Evolutionary conservation across 768 basidiomycete species (phyloP), one percentile per base, ranked within the genome.

Genomic region (Podaxis mareebaensis): DNA sequence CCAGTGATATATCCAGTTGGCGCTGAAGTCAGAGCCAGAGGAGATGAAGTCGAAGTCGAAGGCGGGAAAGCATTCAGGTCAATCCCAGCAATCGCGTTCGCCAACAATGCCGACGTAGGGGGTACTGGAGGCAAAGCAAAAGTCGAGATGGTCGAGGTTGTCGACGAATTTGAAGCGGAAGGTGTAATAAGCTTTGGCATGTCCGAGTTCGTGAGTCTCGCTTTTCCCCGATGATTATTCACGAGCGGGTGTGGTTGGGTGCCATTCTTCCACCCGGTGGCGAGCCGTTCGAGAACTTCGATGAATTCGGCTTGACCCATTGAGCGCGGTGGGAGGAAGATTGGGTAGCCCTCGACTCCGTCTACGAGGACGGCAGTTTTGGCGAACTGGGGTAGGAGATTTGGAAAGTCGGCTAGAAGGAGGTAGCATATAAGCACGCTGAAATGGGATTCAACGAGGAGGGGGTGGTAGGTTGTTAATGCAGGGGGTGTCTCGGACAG

Each of bases 251-350:
- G 86, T 0, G 87, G 82, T 64, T 85, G 82, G 12, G 83, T 73
- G 6, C 91, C 92, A 22, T 78, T 78, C 62, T 74, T 81, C 94
- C 94, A 96, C 0, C 91, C 89, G 8, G 81, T 75, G 0, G 91
- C 88, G 48, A 96, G 84, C 10, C 94, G 84, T 68, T 95, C 93
- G 61, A 95, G 79, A 7, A 92, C 81, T 73, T 96, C 94, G 63
- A 93, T 78, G 67, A 94, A 95, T 75, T 95, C 93, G 10, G 92
- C 92, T 70, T 96, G 94, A 0, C 90, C 87, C 89, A 95, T 92
- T 12, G 92, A 93, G 36, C 94, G 81, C 13, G 94, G 91, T 8
- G 92, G 91, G 0, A 93, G 77, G 74, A 96, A 96, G 53, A 96
- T 82, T 7, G 94, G 94, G 73, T 92, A 94, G 0, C 93, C 93